Conservation (phyloP, 2,329 filamentous ascomycete species). For the Trichoderma citrinoviride region DNA sequence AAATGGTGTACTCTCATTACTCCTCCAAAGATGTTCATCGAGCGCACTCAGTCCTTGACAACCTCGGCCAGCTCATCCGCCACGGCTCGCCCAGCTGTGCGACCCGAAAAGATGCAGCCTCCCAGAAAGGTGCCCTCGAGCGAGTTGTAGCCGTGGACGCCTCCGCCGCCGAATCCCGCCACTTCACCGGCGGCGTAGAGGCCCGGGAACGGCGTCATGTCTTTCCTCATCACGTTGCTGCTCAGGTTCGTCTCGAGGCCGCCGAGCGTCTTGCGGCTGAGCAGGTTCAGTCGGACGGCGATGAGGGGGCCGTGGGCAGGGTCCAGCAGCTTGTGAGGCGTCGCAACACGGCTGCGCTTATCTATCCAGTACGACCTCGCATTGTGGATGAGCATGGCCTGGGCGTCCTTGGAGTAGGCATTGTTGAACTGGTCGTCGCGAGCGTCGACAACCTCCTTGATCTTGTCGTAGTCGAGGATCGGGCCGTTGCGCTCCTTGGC, state of each 20-base stretch:
- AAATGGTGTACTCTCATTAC: background rate
- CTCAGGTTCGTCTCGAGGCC: slow-evolving; percentile 58
- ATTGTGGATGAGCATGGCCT: slow-evolving; percentile 61
- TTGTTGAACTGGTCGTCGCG: slow-evolving; percentile 58
- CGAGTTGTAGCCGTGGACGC: slow-evolving; percentile 60
- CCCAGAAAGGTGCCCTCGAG: slow-evolving; percentile 62
- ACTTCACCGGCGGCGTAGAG: slow-evolving; percentile 60
- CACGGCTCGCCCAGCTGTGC: slow-evolving; percentile 55
- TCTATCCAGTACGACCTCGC: slow-evolving; percentile 56
- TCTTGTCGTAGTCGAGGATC: slow-evolving; percentile 42
- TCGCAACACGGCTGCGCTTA: slow-evolving; percentile 48
- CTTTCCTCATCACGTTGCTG: slow-evolving; percentile 54
- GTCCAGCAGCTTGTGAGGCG: slow-evolving; percentile 54
- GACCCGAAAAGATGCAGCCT: slow-evolving; percentile 61
- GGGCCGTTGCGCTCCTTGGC: slow-evolving; percentile 47
- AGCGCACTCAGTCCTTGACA: background rate
- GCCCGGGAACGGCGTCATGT: slow-evolving; percentile 48
- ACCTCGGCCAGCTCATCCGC: slow-evolving; percentile 42
- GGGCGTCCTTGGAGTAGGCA: slow-evolving; percentile 57
- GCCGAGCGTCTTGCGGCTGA: slow-evolving; percentile 60
- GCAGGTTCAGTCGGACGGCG: slow-evolving; percentile 58
- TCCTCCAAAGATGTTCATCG: too few species aligned
- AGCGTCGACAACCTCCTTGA: slow-evolving; percentile 49
- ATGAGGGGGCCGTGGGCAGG: slow-evolving; percentile 56
- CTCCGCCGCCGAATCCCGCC: slow-evolving; percentile 60